Evolutionary conservation across 2,329 filamentous ascomycete species (phyloP), one percentile per base, ranked within the genome.

Genomic region (Curvularia sp.): DNA sequence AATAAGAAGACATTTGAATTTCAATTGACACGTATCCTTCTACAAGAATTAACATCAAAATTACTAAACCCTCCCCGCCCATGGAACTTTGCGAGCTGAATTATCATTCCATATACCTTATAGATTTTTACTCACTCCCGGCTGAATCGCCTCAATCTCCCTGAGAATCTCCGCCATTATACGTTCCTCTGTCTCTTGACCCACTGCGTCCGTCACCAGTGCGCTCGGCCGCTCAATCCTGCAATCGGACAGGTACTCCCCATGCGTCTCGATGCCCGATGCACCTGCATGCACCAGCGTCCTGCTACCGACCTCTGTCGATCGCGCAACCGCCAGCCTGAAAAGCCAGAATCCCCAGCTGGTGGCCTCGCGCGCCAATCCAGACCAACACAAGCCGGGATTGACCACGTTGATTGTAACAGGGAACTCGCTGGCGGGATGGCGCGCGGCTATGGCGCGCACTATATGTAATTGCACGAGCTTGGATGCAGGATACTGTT

Each of bases 231-330:
- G 46, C 42, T 58, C 60, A 5, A 76, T 56, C 53, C 59, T 42
- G 31, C 64, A 70, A 49, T 79, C 64, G 13, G 58, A 70, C 49
- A 79, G 43, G 49, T 78, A 80, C 60, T 74, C 64, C 1, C 78
- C 77, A 67, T 79, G 76, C 41, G 64, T 49, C 64, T 42, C 35
- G 13, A 26, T 18, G 20, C 58, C 57, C 31, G 61, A 35, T 4
- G 47, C 50, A 18, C 53, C 76, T 1, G 72, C 77, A 61, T 75
- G 62, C 2, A 80, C 74, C 22, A 79, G 61, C 3, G 74, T 80
- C 26, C 79, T 60, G 22, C 68, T 69, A 0, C 79, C 79, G 3
- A 76, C 73, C 58, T 80, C 78, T 12, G 74, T 76, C 9, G 71
- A 74, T 7, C 78, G 61, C 10, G 72, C 77, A 22, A 75, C 52